Evolutionary conservation across 805 yeast species (phyloP), one percentile per base, ranked within the genome.

Genomic region (Nakazawaea wickerhamii): DNA sequence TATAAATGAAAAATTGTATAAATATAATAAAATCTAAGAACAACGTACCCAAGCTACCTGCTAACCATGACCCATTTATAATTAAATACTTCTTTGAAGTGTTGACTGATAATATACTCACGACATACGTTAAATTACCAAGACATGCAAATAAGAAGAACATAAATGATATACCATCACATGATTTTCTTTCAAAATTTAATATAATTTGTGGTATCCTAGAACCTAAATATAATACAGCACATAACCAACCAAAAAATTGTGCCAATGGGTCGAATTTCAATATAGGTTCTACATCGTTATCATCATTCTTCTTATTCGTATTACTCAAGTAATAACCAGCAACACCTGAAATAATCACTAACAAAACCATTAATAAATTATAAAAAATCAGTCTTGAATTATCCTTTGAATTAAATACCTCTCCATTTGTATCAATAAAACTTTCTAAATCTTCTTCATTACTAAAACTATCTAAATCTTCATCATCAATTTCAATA

Each of bases 131-230:
- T 55, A 86, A 68, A 59, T 91, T 93, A 36, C 99, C 99, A 44
- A 91, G 67, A 60, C 96, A 89, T 17, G 99, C 98, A 70, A 93
- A 91, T 18, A 93, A 65, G 64, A 91, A 91, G 63, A 93, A 91
- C 71, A 91, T 71, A 56, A 93, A 87, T 9, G 96, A 87, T 38
- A 91, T 85, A 19, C 98, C 98, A 48, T 93, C 98, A 59, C 96
- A 89, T 2, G 95, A 84, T 63, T 89, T 90, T 56, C 97, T 75
- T 59, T 81, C 71, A 57, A 73, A 87, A 63, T 93, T 93, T 47
- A 91, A 71, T 45, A 87, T 60, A 41, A 93, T 87, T 64, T 93
- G 99, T 1, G 99, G 99, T 22, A 93, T 64, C 53, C 99, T 71
- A 14, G 98, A 90, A 2, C 96, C 95, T 47, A 91, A 64, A 55